Percentiles rank a stretch among this genome's conserved stretches.
These are phyloP conservation scores for Lodderomyces metapsilosis DNA, from an alignment of 1,139 yeast species.

Conservation along the genomic window DNA sequence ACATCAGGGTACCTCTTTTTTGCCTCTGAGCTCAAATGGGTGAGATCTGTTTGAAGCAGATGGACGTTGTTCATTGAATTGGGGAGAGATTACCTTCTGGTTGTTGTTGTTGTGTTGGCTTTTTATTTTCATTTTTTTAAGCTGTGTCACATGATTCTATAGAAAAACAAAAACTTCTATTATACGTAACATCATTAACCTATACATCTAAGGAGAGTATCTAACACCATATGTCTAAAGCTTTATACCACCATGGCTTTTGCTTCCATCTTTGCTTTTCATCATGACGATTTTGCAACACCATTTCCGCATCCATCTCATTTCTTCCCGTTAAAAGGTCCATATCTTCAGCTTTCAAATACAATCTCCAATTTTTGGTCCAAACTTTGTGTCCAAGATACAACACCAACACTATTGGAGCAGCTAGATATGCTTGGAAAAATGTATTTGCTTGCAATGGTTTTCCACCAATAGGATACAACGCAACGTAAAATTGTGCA, in stretches of 20 bases:
- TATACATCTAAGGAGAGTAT: background rate
- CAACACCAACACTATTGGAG: constrained; percentile 25
- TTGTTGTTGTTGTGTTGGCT: background rate
- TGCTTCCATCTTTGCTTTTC: constrained; percentile 13
- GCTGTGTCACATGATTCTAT: background rate
- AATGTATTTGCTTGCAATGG: constrained; percentile 26
- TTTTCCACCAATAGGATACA: constrained; percentile 25
- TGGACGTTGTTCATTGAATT: constrained; percentile 37
- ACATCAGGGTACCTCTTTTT: constrained; percentile 69
- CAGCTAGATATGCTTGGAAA: constrained; percentile 31
- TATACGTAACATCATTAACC: background rate
- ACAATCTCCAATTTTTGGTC: constrained; percentile 30
- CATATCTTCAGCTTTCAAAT: constrained; percentile 41
- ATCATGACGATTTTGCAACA: constrained; percentile 22
- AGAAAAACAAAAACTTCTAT: background rate
- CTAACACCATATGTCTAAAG: constrained; percentile 24
- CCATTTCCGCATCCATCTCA: constrained; percentile 24
- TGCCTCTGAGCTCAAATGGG: constrained; percentile 62
- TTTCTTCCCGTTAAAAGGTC: constrained; percentile 39
- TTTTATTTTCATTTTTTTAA: background rate
- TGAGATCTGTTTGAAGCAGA: constrained; percentile 55
- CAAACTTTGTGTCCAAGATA: constrained; percentile 28
- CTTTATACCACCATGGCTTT: constrained; percentile 18
- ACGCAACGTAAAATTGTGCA: constrained; percentile 33
- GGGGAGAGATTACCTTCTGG: background rate